These are phyloP conservation scores for Dichotomopilus funicola DNA, from an alignment of 2,329 filamentous ascomycete genomes.

Conservation along the genomic window DNA sequence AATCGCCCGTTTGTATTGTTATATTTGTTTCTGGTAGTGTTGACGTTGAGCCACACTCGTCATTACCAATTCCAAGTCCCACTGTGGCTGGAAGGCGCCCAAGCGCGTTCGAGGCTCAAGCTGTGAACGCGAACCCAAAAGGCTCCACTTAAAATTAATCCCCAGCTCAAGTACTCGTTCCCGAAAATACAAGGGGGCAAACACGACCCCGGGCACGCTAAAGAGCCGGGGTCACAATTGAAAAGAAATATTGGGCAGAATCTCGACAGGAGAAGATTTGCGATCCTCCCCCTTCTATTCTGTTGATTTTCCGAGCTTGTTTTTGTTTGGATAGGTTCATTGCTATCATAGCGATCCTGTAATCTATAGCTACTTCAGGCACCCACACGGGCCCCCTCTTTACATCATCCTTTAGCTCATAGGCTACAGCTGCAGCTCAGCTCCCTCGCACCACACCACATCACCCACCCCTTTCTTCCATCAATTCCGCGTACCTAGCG, in stretches of 20 bases:
- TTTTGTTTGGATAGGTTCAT: no score
- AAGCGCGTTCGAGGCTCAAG: not conserved
- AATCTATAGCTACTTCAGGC: not conserved
- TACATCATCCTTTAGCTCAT: slow-evolving; percentile 3
- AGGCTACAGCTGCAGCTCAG: not conserved
- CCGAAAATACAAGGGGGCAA: not conserved
- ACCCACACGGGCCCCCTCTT: not conserved
- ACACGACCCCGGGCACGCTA: slow-evolving; percentile 2
- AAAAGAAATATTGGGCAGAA: slow-evolving; percentile 12
- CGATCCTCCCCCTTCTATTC: not conserved
- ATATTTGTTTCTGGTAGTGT: not conserved
- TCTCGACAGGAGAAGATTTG: slow-evolving; percentile 8
- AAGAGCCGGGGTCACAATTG: slow-evolving; percentile 12
- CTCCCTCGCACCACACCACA: no score
- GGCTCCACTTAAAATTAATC: not conserved
- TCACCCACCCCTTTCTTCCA: not conserved
- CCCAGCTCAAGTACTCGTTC: no score
- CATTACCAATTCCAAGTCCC: not conserved
- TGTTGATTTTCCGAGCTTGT: not conserved
- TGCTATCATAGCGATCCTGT: no score
- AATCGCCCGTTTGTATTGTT: not conserved
- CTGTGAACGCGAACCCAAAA: not conserved
- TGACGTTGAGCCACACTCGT: slow-evolving; percentile 1
- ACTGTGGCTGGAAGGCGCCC: slow-evolving; percentile 5
- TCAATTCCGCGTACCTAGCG: not conserved